phyloP scores from a whole-genome alignment of 140 eudicot species.

The Flaveria floridana region DNA sequence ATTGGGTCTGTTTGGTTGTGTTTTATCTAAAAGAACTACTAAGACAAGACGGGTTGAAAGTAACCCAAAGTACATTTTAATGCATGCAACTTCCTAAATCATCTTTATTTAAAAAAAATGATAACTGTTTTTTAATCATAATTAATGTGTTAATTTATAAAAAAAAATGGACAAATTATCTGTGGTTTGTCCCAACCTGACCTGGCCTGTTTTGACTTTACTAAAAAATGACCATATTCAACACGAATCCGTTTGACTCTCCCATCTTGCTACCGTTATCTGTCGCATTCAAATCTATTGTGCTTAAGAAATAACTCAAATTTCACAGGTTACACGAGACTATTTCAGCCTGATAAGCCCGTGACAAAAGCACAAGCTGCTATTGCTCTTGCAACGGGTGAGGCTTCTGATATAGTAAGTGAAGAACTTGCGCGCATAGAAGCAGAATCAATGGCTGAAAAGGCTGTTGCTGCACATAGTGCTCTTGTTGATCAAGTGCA shows the following conservation, averaged over 20 bases:
- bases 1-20: neutral
- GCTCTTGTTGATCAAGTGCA: conserved; percentile 87
- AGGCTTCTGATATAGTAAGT: conserved; percentile 70
- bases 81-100: neutral
- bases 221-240: neutral
- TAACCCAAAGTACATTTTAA: neutral
- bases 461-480: conserved; percentile 86
- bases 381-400: conserved; percentile 88
- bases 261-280: neutral
- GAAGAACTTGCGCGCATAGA: conserved; percentile 97
- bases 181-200: neutral
- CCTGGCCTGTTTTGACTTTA: neutral
- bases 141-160: neutral
- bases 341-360: conserved; percentile 93
- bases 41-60: neutral
- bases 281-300: neutral
- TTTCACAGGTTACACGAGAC: conserved; percentile 81
- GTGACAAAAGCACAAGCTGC: conserved; percentile 98
- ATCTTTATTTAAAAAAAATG: neutral
- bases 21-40: neutral
- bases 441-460: conserved; percentile 96
- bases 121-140: neutral
- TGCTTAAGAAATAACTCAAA: neutral
- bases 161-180: neutral
- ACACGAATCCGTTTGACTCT: neutral